Evolutionary conservation across 73 alveolate species (phyloP), one percentile per base, ranked within the genome.

Genomic region (Paramecium bursaria): DNA sequence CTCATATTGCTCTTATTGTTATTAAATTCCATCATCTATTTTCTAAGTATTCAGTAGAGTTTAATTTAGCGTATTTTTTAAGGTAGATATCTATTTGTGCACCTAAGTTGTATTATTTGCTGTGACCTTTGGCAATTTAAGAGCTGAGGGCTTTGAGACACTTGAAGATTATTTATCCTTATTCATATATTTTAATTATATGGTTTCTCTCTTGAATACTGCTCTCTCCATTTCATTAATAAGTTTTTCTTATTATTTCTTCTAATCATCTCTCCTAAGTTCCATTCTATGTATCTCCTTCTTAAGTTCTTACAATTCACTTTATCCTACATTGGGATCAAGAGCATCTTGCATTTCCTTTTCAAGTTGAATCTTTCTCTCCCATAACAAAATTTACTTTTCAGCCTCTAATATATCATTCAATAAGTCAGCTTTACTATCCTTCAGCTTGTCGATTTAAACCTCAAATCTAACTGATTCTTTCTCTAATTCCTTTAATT

Each of bases 261-360:
- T 92, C 44, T 93, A 85, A 21, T 91, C 92, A 74, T 95, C 97
- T 55, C 90, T 90, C 80, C 95, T 94, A 42, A 96, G 91, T 86
- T 96, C 97, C 98, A 95, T 96, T 91, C 97, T 92, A 89, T 96
- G 99, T 48, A 96, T 95, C 87, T 95, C 98, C 86, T 93, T 91
- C 86, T 96, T 95, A 95, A 96, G 92, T 27, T 92, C 97, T 74
- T 93, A 95, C 26, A 96, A 92, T 85, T 96, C 99, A 75, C 93
- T 94, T 35, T 95, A 90, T 13, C 99, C 99, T 47, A 96, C 96
- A 73, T 95, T 95, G 2, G 99, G 99, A 85, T 96, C 98, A 35
- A 96, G 90, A 22, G 98, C 95, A 31, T 93, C 96, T 92, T 96
- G 96, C 99, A 96, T 96, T 95, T 96, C 99, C 76, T 95, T 95